Evolutionary conservation across 148 eudicot genomes (phyloP), one percentile per base, ranked within the genome.

Genomic region (Simmondsia chinensis): DNA sequence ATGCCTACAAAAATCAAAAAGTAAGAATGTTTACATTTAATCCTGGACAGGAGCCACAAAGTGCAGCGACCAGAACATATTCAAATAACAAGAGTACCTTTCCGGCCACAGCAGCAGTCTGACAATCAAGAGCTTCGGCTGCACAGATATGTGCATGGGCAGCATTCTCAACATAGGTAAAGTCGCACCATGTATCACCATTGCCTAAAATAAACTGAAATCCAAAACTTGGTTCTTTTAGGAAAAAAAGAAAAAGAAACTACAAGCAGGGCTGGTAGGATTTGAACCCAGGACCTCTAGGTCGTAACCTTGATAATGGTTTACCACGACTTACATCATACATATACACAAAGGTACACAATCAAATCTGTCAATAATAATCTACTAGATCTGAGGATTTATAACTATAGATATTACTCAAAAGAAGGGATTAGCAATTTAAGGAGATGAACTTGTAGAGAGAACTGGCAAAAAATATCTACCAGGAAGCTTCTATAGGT

Each of bases 71-170:
- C 50, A 33, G 35, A 15, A 37, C n/a, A 22, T 12, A 41, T 16
- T 20, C 4, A 33, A 35, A 25, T 54, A 30, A 38, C 9, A 20
- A 27, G 0, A 24, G 32, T 71, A 81, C 95, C 97, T 84, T 84
- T 58, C 97, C 97, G 31, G 87, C 74, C 33, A 81, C 93, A 62
- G 72, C 44, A 48, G 35, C 65, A 66, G 46, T 43, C 31, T 41
- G 60, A 48, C 75, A 66, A 45, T 48, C 56, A 43, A 87, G 59
- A 49, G 95, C 87, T 69, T 76, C 80, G 47, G 89, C 85, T 16
- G 97, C 95, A 74, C 97, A 85, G 26, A 75, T 69, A 58, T 73
- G 82, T 15, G 88, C 95, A 72, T 89, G 93, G 48, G 97, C 85
- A 64, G 79, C 88, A 74, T 89, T 89, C 71, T 85, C 97, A 56